These are phyloP conservation scores for Leccinum sublutescens DNA, from an alignment of 768 basidiomycete genomes.

Conservation along the genomic window DNA sequence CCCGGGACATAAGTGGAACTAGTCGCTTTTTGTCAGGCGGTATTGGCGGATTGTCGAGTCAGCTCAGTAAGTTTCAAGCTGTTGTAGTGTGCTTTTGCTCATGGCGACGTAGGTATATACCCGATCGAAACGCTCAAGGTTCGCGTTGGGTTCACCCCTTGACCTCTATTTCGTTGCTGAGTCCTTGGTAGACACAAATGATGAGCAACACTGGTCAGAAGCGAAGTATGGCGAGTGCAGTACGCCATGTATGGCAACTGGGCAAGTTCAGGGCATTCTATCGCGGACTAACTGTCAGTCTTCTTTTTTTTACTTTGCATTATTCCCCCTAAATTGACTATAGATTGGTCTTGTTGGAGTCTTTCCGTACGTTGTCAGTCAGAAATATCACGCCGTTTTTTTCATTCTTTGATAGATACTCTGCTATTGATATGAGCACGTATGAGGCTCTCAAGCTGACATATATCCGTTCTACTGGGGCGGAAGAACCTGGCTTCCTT, in stretches of 20 bases:
- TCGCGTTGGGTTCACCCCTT: slow-evolving; percentile 2
- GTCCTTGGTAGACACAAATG: slow-evolving; percentile 73
- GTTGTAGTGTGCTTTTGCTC: slow-evolving; percentile 15
- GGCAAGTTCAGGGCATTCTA: slow-evolving; percentile 87
- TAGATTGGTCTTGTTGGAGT: slow-evolving; percentile 95
- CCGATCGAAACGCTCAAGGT: slow-evolving; percentile 96
- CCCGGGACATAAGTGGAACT: slow-evolving; percentile 82
- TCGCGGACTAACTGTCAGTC: slow-evolving; percentile 80
- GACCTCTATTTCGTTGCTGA: slow-evolving; percentile 2
- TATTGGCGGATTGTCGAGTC: slow-evolving; percentile 91
- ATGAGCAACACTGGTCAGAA: slow-evolving; percentile 81
- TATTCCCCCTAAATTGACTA: slow-evolving; percentile 13
- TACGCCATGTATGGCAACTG: slow-evolving; percentile 69
- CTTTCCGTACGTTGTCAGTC: slow-evolving; percentile 69
- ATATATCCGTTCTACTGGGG: slow-evolving; percentile 81
- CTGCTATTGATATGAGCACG: slow-evolving; percentile 97
- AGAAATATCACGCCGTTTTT: slow-evolving; percentile 1
- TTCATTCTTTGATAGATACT: slow-evolving; percentile 49
- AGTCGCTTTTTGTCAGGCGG: slow-evolving; percentile 96
- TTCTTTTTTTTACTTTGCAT: slow-evolving; percentile 7
- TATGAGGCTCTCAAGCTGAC: slow-evolving; percentile 94
- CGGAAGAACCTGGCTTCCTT: slow-evolving; percentile 86
- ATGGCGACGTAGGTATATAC: slow-evolving; percentile 71
- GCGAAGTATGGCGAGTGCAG: slow-evolving; percentile 59
- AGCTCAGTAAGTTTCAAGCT: slow-evolving; percentile 63